Evolutionary conservation across 1,284 basidiomycete genomes (phyloP).

Genomic region (Tilletia setariae): DNA sequence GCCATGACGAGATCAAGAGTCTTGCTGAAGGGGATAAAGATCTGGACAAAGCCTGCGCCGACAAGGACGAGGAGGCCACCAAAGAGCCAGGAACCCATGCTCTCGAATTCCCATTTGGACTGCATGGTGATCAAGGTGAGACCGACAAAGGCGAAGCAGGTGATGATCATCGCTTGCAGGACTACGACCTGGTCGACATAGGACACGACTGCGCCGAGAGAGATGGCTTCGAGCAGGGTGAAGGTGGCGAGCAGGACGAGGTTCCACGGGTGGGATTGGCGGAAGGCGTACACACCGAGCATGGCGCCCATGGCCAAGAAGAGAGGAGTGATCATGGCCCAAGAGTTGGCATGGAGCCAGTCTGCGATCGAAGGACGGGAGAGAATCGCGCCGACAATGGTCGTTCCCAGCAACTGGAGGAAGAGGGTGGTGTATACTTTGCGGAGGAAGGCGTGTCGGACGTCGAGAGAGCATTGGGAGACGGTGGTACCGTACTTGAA

Average conservation of each 20-base stretch:
- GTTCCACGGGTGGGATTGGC: slow-evolving; percentile 78
- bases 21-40: slow-evolving; percentile 74
- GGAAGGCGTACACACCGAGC: slow-evolving; percentile 77
- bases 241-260: slow-evolving; percentile 72
- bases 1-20: slow-evolving; percentile 75
- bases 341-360: slow-evolving; percentile 40
- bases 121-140: slow-evolving; percentile 76
- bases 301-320: slow-evolving; percentile 72
- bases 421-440: slow-evolving; percentile 48
- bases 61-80: slow-evolving; percentile 58
- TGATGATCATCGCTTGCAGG: slow-evolving; percentile 81
- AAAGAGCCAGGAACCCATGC: slow-evolving; percentile 78
- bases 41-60: slow-evolving; percentile 62
- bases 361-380: slow-evolving; percentile 27
- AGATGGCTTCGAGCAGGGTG: slow-evolving; percentile 59
- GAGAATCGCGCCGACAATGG: slow-evolving; percentile 40
- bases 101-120: slow-evolving; percentile 72
- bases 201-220: slow-evolving; percentile 72
- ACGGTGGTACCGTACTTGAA: slow-evolving; percentile 52
- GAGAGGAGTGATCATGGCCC: slow-evolving; percentile 60
- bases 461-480: slow-evolving; percentile 48
- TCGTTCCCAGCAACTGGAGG: slow-evolving; percentile 47
- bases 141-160: slow-evolving; percentile 79
- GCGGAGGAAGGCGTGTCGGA: slow-evolving; percentile 47
- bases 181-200: slow-evolving; percentile 74